Evolutionary conservation across 208 protist species (phyloP).

Genomic region (Acanthamoeba rhysodes): DNA sequence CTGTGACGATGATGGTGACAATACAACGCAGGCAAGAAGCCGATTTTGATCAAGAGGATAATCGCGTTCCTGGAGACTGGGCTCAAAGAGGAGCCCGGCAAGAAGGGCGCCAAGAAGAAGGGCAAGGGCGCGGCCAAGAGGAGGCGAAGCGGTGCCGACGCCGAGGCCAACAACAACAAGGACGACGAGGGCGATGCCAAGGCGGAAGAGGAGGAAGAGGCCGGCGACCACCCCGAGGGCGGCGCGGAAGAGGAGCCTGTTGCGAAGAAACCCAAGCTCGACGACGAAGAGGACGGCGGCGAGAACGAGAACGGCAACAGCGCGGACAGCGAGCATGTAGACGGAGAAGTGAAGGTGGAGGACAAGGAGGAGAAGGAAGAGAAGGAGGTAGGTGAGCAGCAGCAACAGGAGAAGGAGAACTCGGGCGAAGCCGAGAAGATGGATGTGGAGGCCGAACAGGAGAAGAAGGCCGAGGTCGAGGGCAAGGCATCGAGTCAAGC

Average conservation of each 20-base stretch:
- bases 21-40: slow-evolving; percentile 37
- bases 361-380: background rate
- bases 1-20: background rate
- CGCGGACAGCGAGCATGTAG: background rate
- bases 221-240: background rate
- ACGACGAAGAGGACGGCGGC: background rate
- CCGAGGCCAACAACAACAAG: background rate
- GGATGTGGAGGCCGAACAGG: background rate
- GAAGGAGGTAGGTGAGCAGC: background rate
- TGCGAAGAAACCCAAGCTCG: slow-evolving; percentile 7
- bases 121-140: slow-evolving; percentile 34
- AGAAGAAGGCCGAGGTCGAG: background rate
- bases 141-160: background rate
- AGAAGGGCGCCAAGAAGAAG: slow-evolving; percentile 70
- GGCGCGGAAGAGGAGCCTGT: background rate
- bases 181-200: background rate
- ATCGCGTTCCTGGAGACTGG: slow-evolving; percentile 52
- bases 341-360: background rate
- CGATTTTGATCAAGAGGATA: slow-evolving; percentile 70
- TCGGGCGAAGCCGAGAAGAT: background rate
- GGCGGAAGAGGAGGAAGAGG: background rate
- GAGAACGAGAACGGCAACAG: background rate
- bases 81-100: slow-evolving; percentile 60
- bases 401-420: background rate
- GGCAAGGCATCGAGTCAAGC: background rate